These are phyloP conservation scores for Phytophthora hibernalis DNA, from an alignment of 352 stramenopile genomes.

Conservation along the genomic window DNA sequence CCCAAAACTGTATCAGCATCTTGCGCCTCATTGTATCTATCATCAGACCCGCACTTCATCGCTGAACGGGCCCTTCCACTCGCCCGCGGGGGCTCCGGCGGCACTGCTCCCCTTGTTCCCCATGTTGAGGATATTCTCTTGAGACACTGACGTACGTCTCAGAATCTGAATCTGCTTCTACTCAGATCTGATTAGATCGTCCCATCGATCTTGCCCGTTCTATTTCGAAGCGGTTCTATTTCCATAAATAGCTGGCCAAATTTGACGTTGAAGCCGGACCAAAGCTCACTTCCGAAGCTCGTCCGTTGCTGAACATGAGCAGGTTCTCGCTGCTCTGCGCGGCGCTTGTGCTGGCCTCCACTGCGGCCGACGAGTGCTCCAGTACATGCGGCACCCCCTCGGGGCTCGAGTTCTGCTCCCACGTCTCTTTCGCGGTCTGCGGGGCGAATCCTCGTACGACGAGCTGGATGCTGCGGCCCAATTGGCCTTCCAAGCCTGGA, in stretches of 20 bases:
- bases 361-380: constrained; percentile 57
- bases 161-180: background rate
- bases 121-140: constrained; percentile 34
- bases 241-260: constrained; percentile 4
- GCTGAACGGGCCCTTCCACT: constrained; percentile 87
- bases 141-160: constrained; percentile 20
- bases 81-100: constrained; percentile 15
- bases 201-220: background rate
- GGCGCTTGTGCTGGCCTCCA: constrained; percentile 15
- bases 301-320: constrained; percentile 16
- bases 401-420: constrained; percentile 76
- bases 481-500: constrained; percentile 56
- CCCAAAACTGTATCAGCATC: background rate
- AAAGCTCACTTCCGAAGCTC: constrained; percentile 26
- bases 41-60: constrained; percentile 52
- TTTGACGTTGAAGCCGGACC: constrained; percentile 3
- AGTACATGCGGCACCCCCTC: constrained; percentile 82
- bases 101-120: constrained; percentile 43
- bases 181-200: background rate
- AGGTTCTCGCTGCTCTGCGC: constrained; percentile 22
- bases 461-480: constrained; percentile 59
- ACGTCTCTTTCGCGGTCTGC: constrained; percentile 82
- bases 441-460: constrained; percentile 63
- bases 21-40: background rate
- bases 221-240: constrained; percentile 1